Evolutionary conservation across 2,329 filamentous ascomycete genomes (phyloP).

Genomic region (Monosporascus sp.): DNA sequence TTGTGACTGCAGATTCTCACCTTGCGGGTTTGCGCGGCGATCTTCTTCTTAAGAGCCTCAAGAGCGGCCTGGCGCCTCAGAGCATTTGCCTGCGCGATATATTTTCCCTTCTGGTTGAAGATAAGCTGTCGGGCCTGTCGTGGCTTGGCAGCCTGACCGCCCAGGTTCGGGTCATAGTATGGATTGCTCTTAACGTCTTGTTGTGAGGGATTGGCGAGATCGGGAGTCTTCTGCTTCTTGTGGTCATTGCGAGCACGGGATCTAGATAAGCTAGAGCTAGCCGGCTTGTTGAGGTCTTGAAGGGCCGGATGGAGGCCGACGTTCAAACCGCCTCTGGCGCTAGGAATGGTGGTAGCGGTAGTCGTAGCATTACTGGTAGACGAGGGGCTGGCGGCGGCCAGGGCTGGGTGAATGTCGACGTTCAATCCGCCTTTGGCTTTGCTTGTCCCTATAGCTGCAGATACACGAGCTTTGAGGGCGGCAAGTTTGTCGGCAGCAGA

Average conservation of each 20-base stretch:
- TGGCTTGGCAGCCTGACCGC: conserved; percentile 54
- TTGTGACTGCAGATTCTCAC: not conserved
- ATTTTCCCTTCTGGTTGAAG: conserved; percentile 96
- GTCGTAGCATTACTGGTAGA: not conserved
- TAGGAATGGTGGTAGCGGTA: not conserved
- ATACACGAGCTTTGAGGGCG: conserved; percentile 73
- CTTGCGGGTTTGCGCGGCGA: conserved; percentile 80
- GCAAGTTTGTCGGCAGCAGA: conserved; percentile 63
- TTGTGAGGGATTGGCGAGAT: conserved; percentile 20
- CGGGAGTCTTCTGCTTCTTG: conserved; percentile 29
- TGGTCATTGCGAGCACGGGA: conserved; percentile 14
- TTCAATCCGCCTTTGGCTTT: conserved; percentile 48
- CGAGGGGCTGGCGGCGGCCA: not conserved
- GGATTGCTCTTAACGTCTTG: conserved; percentile 54
- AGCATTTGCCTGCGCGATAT: conserved; percentile 89
- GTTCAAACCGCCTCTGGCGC: conserved; percentile 42
- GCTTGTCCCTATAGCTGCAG: conserved; percentile 60
- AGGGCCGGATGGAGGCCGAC: conserved; percentile 65
- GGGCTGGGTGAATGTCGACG: conserved; percentile 56
- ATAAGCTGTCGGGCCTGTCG: conserved; percentile 71
- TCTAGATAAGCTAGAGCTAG: conserved; percentile 12
- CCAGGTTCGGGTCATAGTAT: conserved; percentile 70
- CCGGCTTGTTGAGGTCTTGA: conserved; percentile 13
- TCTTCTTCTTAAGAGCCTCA: conserved; percentile 90
- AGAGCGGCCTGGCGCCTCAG: conserved; percentile 80